A percentile compares a stretch with the other conserved stretches of the same genome.
Evolutionary conservation across 116 monocot species (phyloP).

Genomic region (Iris pallida): DNA sequence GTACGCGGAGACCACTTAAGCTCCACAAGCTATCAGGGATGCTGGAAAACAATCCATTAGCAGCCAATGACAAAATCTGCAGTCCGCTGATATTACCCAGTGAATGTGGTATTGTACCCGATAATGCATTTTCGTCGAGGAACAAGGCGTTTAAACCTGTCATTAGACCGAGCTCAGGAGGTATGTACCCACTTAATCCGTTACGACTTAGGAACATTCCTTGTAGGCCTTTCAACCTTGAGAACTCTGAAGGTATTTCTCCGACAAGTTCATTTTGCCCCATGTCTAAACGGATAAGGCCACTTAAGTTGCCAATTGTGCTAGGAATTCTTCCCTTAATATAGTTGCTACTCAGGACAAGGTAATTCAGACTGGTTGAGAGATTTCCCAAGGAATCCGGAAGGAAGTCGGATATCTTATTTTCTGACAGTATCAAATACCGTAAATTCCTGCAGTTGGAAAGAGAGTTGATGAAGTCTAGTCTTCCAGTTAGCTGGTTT

Average conservation of each 20-base stretch:
- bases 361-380: background rate
- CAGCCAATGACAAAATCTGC: background rate
- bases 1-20: conserved; percentile 1
- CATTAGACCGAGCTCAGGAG: conserved; percentile 13
- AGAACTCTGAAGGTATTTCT: conserved; percentile 7
- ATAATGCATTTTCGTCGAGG: conserved; percentile 5
- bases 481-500: conserved; percentile 15
- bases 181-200: conserved; percentile 16
- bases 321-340: conserved; percentile 23
- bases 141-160: background rate
- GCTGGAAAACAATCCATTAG: conserved; percentile 18
- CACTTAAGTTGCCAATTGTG: conserved; percentile 16
- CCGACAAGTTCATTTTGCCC: conserved; percentile 3
- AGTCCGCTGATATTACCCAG: conserved; percentile 20
- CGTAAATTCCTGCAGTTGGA: conserved; percentile 13
- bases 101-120: conserved; percentile 16
- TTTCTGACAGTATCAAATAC: background rate
- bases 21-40: conserved; percentile 22
- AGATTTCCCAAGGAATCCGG: conserved; percentile 24
- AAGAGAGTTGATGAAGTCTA: conserved; percentile 19
- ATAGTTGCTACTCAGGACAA: background rate
- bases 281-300: conserved; percentile 3
- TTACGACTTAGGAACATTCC: background rate
- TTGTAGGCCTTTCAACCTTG: conserved; percentile 10
- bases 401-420: conserved; percentile 10